Base-by-base conservation (phyloP, 2,329 filamentous ascomycete species). In the Colletotrichum incanum region DNA sequence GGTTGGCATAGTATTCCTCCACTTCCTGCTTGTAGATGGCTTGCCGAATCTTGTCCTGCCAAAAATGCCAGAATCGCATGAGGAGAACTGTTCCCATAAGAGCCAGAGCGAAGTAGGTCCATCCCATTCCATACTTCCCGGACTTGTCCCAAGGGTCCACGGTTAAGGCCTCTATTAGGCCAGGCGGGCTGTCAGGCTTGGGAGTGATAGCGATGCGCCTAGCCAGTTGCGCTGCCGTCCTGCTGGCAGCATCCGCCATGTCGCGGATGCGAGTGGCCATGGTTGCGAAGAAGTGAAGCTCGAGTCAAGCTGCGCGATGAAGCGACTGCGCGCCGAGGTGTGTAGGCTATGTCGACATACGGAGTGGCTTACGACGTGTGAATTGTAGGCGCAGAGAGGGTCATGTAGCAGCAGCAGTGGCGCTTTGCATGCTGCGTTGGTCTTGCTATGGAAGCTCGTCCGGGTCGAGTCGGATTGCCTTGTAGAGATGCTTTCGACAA, bases 41-140 rank as follows among this genome's bases (percentile, higher is more conserved):
- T 76, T 95, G 93, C 76, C 95, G 91, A 75, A 97, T 94, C 84
- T 96, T 97, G 85, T 98, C 95, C 77, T 95, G 94, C 92, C 94
- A 98, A 76, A 93, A 92, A 82, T 98, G 93, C 87, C 95, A 98
- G 79, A 93, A 87, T 75, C 94, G 91, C 79, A 96, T 86, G 14
- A 92, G 78, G 14, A 93, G 84, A 5, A 95, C 91, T 65, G 90
- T 77, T 37, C 89, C 87, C 74, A 95, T 87, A 72, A 98, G 81
- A 62, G 92, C 90, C 60, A 97, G 81, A 64, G 93, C 91, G 78
- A 98, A 97, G 82, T 97, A 98, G 18, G 96, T 94, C 91, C 94
- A 98, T 69, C 93, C 94, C 63, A 94, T 84, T 2, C 89, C 94
- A 83, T 98, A 98, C 84, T 97, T 97, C 55, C 93, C 94, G 28